Percentiles rank a stretch among this genome's conserved stretches.
Evolutionary conservation across 2,329 filamentous ascomycete species (phyloP).

Genomic region (Dothidotthia symphoricarpi): DNA sequence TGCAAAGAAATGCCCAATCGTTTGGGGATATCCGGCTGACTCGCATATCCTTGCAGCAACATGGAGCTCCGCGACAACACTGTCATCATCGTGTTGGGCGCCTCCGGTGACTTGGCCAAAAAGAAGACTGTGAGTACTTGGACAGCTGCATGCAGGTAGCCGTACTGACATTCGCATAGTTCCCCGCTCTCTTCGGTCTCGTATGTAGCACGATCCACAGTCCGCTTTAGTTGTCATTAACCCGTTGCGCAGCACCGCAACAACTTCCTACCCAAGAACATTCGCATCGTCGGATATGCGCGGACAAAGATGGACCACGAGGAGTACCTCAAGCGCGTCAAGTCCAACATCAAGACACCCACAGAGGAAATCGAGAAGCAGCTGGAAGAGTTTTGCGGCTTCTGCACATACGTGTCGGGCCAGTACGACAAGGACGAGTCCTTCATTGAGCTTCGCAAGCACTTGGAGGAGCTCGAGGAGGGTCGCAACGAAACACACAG

Average conservation of each 20-base stretch:
- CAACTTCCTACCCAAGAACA: slow-evolving; percentile 95
- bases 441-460: slow-evolving; percentile 80
- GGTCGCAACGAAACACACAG: slow-evolving; percentile 80
- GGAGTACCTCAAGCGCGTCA: slow-evolving; percentile 90
- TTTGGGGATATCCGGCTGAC: slow-evolving; percentile 28
- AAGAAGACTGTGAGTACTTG: slow-evolving; percentile 85
- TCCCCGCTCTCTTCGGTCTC: slow-evolving; percentile 94
- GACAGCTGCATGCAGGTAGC: background rate
- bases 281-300: slow-evolving; percentile 97
- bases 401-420: slow-evolving; percentile 93
- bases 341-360: slow-evolving; percentile 97
- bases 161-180: slow-evolving; percentile 55
- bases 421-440: slow-evolving; percentile 98
- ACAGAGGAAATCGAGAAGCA: slow-evolving; percentile 97
- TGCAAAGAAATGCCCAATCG: slow-evolving; percentile 6
- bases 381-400: slow-evolving; percentile 79
- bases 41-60: slow-evolving; percentile 55
- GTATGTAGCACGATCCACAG: slow-evolving; percentile 58
- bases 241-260: slow-evolving; percentile 75
- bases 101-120: slow-evolving; percentile 96
- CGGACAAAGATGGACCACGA: slow-evolving; percentile 99
- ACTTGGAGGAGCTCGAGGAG: slow-evolving; percentile 81
- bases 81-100: slow-evolving; percentile 91
- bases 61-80: slow-evolving; percentile 99
- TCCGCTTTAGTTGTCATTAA: slow-evolving; percentile 16